Percentiles rank a stretch among this genome's conserved stretches.
Conservation (phyloP, 2,329 filamentous ascomycete species). For the Nakataea oryzae region DNA sequence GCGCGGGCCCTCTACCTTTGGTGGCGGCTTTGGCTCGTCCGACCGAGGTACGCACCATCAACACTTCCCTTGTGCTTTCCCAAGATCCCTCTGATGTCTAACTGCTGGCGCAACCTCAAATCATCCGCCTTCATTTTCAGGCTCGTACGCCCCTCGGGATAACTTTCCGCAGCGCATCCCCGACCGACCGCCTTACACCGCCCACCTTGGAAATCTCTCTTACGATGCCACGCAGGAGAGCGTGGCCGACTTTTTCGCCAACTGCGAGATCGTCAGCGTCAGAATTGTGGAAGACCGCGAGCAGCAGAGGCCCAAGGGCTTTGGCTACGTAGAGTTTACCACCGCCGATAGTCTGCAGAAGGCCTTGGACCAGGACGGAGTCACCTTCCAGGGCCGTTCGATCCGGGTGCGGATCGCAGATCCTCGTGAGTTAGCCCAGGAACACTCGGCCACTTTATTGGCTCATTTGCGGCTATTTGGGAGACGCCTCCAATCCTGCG, state of each 20-base stretch:
- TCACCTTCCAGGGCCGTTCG: conserved; percentile 75
- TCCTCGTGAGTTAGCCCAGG: conserved; percentile 63
- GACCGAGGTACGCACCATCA: conserved; percentile 6
- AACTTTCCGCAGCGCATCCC: conserved; percentile 65
- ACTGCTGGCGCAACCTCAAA: neutral
- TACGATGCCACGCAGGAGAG: conserved; percentile 84
- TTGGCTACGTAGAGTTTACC: conserved; percentile 93
- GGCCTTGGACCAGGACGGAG: conserved; percentile 73
- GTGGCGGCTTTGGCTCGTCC: conserved; percentile 12
- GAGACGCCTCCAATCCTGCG: conserved; percentile 1
- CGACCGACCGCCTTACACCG: conserved; percentile 86
- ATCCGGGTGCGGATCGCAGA: conserved; percentile 94
- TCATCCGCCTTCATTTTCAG: neutral
- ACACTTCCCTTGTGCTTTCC: no score
- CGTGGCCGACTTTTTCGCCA: conserved; percentile 76
- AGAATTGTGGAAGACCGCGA: conserved; percentile 96
- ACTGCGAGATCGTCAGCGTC: conserved; percentile 79
- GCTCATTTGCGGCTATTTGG: neutral
- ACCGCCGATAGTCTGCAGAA: conserved; percentile 83
- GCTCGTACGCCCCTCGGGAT: conserved; percentile 51
- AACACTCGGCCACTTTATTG: neutral
- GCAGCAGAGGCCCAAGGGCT: conserved; percentile 89
- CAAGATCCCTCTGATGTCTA: neutral
- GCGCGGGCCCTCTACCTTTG: conserved; percentile 15
- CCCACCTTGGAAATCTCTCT: conserved; percentile 91